Evolutionary conservation across 371 early-diverging fungal species (phyloP), one percentile per base, ranked within the genome.

Genomic region (Encephalitozoon cuniculi): DNA sequence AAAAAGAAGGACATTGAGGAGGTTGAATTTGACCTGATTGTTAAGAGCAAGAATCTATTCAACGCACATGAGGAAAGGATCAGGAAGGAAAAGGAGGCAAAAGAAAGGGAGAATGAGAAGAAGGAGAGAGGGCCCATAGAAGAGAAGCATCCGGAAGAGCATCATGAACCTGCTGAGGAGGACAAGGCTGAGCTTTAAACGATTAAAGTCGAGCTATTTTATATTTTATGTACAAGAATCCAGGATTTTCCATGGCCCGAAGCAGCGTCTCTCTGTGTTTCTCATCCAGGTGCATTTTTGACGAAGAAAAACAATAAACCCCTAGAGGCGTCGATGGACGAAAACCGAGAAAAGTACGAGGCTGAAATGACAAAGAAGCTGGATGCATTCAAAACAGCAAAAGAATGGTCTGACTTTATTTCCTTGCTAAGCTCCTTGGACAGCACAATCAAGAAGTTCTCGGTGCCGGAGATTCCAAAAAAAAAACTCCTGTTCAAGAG

Each of bases 401-500:
- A 71, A 30, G 82, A 85, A 55, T 85, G 84, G 83, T 81, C 82
- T 4, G 85, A 85, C 63, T 82, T 83, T 43, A 82, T 85, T 41
- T 66, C 78, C 7, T 49, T 79, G 25, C 75, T 84, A 5, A 75
- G 68, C 28, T 70, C 77, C 0, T 30, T 84, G 12, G 77, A 81
- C 26, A 71, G 43, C 43, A 80, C 79, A 11, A 46, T 84, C 4
- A 73, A 74, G 30, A 74, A 63, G 54, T 78, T 82, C 54, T 68
- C 74, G 15, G 25, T 66, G 23, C 39, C 69, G n/a, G 41, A 32
- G 54, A 41, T 66, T n/a, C 95, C 96, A 26, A 87, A 89, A 44
- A 92, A 92, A 78, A 87, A 90, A 26, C 85, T 90, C 0, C 89
- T 97, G 4, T 89, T 92, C 55, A 95, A 95, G 86, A 89, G 97